Percentiles rank a stretch among this genome's conserved stretches.
Evolutionary conservation across 169 alveolate genomes (phyloP).

Genomic region (Sarcocystis neurona): DNA sequence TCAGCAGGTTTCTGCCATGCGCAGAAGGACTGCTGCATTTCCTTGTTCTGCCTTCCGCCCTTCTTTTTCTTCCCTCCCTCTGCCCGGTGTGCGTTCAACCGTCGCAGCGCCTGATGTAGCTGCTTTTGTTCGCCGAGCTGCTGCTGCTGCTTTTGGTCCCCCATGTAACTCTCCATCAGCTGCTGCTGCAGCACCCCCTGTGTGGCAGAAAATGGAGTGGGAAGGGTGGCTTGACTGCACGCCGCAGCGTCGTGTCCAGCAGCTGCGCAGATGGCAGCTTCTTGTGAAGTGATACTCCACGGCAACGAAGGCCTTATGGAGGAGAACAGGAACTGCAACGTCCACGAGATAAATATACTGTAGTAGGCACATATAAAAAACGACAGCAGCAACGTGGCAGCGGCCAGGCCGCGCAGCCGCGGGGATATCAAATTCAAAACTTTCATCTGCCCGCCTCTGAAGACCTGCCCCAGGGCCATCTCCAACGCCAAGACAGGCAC

Average conservation of each 20-base stretch:
- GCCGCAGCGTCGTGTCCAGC: constrained; percentile 9
- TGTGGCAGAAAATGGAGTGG: constrained; percentile 27
- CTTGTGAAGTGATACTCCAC: constrained; percentile 20
- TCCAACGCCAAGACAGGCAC: constrained; percentile 48
- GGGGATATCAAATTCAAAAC: constrained; percentile 24
- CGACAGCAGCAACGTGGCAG: constrained; percentile 31
- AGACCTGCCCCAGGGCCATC: constrained; percentile 26
- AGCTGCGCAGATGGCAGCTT: background rate
- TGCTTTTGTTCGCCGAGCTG: too few relatives aligned
- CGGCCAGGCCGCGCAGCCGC: constrained; percentile 32
- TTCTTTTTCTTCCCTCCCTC: too few relatives aligned
- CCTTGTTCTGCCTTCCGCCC: too few relatives aligned
- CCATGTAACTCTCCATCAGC: background rate
- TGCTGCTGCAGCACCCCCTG: constrained; percentile 23
- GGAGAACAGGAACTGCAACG: background rate
- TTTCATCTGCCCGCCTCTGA: constrained; percentile 30
- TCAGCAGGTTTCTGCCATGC: too few relatives aligned
- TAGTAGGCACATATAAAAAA: constrained; percentile 43
- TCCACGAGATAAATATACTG: constrained; percentile 47
- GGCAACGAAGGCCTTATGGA: constrained; percentile 32
- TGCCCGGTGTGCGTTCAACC: too few relatives aligned
- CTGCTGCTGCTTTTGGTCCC: background rate
- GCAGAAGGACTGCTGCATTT: too few relatives aligned
- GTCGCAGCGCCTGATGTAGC: too few relatives aligned
- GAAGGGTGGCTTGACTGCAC: constrained; percentile 2